phyloP scores from a whole-genome alignment of 192 early-diverging fungal species.

The Fimicolochytrium jonesii region DNA sequence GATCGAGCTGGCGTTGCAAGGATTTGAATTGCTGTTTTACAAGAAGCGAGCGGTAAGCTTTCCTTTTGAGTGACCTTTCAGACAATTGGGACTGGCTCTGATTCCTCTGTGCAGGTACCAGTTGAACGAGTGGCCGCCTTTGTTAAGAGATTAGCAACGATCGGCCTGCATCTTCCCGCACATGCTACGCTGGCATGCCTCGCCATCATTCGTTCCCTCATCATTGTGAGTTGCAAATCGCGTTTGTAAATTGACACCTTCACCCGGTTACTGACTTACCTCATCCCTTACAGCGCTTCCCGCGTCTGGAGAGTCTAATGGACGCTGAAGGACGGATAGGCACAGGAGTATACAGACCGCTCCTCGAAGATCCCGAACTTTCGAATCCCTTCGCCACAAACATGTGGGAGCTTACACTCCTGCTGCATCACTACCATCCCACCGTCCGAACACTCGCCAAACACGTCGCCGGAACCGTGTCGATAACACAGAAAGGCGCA shows the following conservation, averaged over 20 bases:
- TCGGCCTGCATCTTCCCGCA: constrained; percentile 72
- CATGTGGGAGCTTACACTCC: constrained; percentile 79
- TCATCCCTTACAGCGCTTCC: constrained; percentile 48
- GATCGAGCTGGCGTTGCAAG: constrained; percentile 73
- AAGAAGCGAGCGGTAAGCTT: constrained; percentile 52
- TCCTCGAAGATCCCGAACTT: constrained; percentile 87
- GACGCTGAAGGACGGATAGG: constrained; percentile 64
- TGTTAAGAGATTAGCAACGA: constrained; percentile 72
- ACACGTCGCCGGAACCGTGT: constrained; percentile 22
- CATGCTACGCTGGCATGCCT: constrained; percentile 69
- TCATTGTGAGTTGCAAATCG: constrained; percentile 45
- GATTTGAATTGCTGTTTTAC: constrained; percentile 84
- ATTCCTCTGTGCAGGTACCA: constrained; percentile 71
- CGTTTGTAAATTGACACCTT: neutral
- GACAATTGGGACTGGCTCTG: no score
- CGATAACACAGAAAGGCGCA: constrained; percentile 12
- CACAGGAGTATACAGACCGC: constrained; percentile 75
- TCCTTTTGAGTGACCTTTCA: no score
- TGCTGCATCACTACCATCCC: constrained; percentile 56
- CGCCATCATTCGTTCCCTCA: constrained; percentile 52
- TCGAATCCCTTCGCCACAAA: constrained; percentile 93
- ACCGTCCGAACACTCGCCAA: constrained; percentile 37
- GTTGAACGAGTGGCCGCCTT: constrained; percentile 82
- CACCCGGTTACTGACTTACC: constrained; percentile 42
- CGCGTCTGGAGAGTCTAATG: constrained; percentile 57